Evolutionary conservation across 352 stramenopile genomes (phyloP), one percentile per base, ranked within the genome.

Genomic region (Pythium periplocum): DNA sequence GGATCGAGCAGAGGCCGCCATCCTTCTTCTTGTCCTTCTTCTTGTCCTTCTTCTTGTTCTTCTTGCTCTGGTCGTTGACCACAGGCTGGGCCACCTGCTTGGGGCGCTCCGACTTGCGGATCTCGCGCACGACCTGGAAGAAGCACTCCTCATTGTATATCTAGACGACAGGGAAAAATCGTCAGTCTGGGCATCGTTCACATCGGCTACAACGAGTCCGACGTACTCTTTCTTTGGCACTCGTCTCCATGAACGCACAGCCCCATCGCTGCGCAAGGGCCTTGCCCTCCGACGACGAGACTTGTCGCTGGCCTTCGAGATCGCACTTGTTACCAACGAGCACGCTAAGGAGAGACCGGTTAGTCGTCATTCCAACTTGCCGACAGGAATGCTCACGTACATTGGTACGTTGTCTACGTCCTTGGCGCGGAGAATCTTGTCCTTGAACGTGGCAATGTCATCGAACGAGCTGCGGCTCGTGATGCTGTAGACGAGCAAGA

Each of bases 131-230:
- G 50, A 95, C 84, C 52, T 95, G 72, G 72, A 90, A 95, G 64
- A 95, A 95, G 56, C 84, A 95, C 57, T 95, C 84, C 61, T 95
- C 84, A 59, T 95, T 94, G 49, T 86, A 80, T 87, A 92, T 90
- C 77, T 90, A 26, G 17, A 26, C 17, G 17, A 26, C 17, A 26
- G 17, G 17, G 17, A 26, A 26, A 26, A 26, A 26, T 26, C 17
- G 17, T 26, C 17, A 26, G 17, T 26, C 17, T 26, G 17, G 17
- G 17, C 17, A 26, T 26, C 17, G 17, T 26, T 26, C 17, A 26
- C 0, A 26, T 26, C 17, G 17, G 17, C 17, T 26, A 26, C 17
- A 26, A 26, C 17, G 17, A 26, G 11, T 12, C 45, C 1, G 38
- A 70, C 68, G 41, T 68, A 90, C 79, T 89, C 79, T 87, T 58